phyloP scores from a whole-genome alignment of 2,329 filamentous ascomycete genomes.

The Moelleriella libera region DNA sequence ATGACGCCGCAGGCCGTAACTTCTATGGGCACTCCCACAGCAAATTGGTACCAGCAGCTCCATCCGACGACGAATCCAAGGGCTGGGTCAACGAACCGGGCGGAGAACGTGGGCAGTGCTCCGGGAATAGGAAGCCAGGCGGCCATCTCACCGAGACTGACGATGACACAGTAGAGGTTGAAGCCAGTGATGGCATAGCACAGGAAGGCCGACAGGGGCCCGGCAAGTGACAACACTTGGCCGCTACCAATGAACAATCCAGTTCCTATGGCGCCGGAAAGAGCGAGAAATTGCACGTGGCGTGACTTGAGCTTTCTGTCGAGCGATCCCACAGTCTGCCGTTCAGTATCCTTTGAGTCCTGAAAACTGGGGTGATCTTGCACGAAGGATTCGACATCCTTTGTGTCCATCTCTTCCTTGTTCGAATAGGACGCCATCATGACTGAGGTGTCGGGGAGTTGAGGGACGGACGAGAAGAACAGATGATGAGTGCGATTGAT shows the following conservation, averaged over 20 bases:
- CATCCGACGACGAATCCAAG: slow-evolving; percentile 34
- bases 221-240: slow-evolving; percentile 26
- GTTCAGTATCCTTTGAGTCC: not conserved
- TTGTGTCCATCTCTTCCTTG: not conserved
- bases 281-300: slow-evolving; percentile 26
- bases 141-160: slow-evolving; percentile 42
- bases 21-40: slow-evolving; percentile 33
- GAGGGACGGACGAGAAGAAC: not conserved
- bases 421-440: not conserved
- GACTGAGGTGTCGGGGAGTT: not conserved
- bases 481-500: not conserved
- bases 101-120: slow-evolving; percentile 34
- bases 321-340: slow-evolving; percentile 18
- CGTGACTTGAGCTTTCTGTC: slow-evolving; percentile 24
- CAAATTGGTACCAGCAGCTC: slow-evolving; percentile 38
- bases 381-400: not conserved
- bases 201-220: slow-evolving; percentile 25
- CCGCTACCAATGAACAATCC: slow-evolving; percentile 30
- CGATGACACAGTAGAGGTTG: slow-evolving; percentile 33
- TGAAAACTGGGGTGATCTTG: not conserved
- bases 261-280: slow-evolving; percentile 27
- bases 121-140: slow-evolving; percentile 45
- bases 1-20: slow-evolving; percentile 30
- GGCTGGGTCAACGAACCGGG: slow-evolving; percentile 31
- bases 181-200: slow-evolving; percentile 28